Percentiles rank a stretch among this genome's conserved stretches.
phyloP scores from a whole-genome alignment of 371 early-diverging fungal genomes.

The Parasitella parasitica region DNA sequence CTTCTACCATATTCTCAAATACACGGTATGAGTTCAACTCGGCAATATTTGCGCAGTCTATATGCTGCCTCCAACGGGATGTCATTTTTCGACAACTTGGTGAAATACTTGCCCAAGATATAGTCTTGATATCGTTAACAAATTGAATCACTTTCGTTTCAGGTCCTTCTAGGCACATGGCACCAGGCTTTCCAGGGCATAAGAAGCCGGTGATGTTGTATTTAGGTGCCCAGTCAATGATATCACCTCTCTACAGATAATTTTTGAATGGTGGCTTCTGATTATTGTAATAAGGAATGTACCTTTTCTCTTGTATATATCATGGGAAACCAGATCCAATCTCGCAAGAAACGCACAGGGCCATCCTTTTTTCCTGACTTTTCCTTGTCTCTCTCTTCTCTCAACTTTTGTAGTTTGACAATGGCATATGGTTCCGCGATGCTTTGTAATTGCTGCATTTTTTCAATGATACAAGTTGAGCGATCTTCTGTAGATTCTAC shows the following conservation, averaged over 20 bases:
- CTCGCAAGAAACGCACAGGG: conserved; percentile 29
- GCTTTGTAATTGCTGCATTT: conserved; percentile 22
- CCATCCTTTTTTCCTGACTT: background rate
- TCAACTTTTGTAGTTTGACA: background rate
- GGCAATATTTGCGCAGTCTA: conserved; percentile 12
- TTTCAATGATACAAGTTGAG: conserved; percentile 29
- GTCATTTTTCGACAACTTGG: conserved; percentile 43
- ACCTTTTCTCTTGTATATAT: conserved; percentile 49
- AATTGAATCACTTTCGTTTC: conserved; percentile 38
- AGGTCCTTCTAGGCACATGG: conserved; percentile 39
- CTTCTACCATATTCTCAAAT: conserved; percentile 36
- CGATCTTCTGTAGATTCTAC: conserved; percentile 11
- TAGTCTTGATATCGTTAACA: conserved; percentile 45
- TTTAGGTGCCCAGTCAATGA: conserved; percentile 44
- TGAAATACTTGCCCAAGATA: conserved; percentile 43
- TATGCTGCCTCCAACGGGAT: conserved; percentile 34
- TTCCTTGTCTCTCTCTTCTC: background rate
- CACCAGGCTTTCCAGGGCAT: conserved; percentile 46
- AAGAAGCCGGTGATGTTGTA: conserved; percentile 42
- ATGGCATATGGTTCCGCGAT: conserved; percentile 20
- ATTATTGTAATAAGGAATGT: no score
- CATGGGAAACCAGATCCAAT: conserved; percentile 54
- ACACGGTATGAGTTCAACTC: conserved; percentile 17
- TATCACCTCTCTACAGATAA: conserved; percentile 35
- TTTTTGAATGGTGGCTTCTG: background rate